Base-by-base conservation (phyloP, 805 yeast species). In the Cyberlindnera xishuangbannaensis region DNA sequence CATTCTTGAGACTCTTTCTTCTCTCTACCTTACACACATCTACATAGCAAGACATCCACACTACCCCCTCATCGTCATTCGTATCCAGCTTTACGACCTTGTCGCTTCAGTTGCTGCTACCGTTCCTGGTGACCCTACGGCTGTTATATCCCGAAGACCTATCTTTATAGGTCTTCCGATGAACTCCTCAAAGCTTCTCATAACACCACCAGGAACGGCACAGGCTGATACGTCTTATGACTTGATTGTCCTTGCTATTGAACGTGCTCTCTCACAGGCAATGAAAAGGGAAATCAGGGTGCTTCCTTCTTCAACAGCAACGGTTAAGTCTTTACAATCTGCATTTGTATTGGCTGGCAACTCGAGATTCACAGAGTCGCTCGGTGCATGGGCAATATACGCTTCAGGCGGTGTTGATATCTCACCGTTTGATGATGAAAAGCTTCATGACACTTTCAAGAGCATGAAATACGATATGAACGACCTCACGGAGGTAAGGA, bases 301-400 rank as follows among this genome's bases (percentile, higher is more conserved):
- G 1, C 17, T 15, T 50, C 48, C 27, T 25, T 30, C 1, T 18
- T 28, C 4, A 18, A 27, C 6, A 5, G 38, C n/a, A 13, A 37
- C 44, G 11, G 63, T 62, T 16, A 55, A 52, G 37, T 71, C 78
- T 2, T 51, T 81, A 24, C 73, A 72, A 25, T 1, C 71, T 76
- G 62, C 75, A 70, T 41, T 40, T 15, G 61, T 77, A 3, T 48
- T 78, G 11, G 67, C 72, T 36, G 87, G 88, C 4, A 68, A 67
- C 15, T 76, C 87, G 1, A 58, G 88, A 33, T 72, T 71, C 44
- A 66, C 79, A 1, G 61, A 70, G 18, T 67, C 87, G 8, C 49
- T 79, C 34, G 95, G 90, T 0, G 65, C 73, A 7, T 84, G 94
- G 94, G 52, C 73, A 0, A 71, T 79, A 0, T 84, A 82, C 53